Evolutionary conservation across 2,329 filamentous ascomycete genomes (phyloP).

Genomic region (Didymellaceae sp.): DNA sequence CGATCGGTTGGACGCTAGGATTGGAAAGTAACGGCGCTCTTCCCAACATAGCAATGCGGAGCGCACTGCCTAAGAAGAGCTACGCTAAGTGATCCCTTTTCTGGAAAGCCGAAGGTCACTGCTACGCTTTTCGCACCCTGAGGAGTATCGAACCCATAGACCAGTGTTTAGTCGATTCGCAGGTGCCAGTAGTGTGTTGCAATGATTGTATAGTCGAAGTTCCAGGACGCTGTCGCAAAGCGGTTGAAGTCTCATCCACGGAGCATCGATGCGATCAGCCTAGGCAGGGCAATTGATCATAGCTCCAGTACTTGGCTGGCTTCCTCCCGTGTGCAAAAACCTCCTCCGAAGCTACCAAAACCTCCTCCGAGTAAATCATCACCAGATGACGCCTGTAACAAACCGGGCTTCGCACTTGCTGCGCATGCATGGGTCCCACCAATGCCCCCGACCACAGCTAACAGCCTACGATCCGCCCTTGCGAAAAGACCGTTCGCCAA

Average conservation of each 20-base stretch:
- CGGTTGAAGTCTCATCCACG: too few relatives aligned
- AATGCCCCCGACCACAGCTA: neutral
- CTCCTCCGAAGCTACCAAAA: slow-evolving; percentile 4
- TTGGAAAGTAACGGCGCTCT: neutral
- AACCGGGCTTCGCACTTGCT: neutral
- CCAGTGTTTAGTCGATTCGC: too few relatives aligned
- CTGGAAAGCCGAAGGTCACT: neutral
- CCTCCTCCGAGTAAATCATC: slow-evolving; percentile 14
- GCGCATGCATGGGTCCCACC: neutral
- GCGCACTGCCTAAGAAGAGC: slow-evolving; percentile 5
- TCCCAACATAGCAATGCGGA: slow-evolving; percentile 4
- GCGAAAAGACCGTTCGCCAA: neutral
- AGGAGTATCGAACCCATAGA: too few relatives aligned
- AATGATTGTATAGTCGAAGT: too few relatives aligned
- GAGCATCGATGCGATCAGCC: too few relatives aligned
- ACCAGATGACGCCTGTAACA: slow-evolving; percentile 4
- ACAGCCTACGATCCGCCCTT: neutral
- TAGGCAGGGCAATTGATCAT: too few relatives aligned
- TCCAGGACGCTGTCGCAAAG: too few relatives aligned
- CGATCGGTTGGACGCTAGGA: slow-evolving; percentile 5
- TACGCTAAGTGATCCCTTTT: neutral
- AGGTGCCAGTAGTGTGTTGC: too few relatives aligned
- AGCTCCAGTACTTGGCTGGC: neutral
- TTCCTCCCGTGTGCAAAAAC: neutral
- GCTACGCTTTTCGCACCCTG: too few relatives aligned